Evolutionary conservation across 192 early-diverging fungal species (phyloP), one percentile per base, ranked within the genome.

Genomic region (Umbelopsis sp.): DNA sequence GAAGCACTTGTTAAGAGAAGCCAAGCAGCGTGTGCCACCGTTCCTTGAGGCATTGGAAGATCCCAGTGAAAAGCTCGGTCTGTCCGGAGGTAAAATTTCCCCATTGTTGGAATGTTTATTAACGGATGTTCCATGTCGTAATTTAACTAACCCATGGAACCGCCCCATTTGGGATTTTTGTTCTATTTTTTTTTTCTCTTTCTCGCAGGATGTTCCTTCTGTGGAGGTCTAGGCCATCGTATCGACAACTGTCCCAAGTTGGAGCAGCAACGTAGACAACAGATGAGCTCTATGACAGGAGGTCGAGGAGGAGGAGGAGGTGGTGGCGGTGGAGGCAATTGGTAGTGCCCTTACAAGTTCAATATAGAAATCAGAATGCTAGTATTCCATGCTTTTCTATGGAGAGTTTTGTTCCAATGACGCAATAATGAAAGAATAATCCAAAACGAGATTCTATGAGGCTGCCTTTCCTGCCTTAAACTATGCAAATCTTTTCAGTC

Each of bases 181-280:
- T 16, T 48, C 11, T 51, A 58, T 33, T 50, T 71, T 27, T n/a
- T n/a, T n/a, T n/a, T n/a, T n/a, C n/a, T n/a, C 48, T 67, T 72
- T 61, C 80, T 81, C 35, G 75, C 83, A 75, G 95, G 97, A 51
- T 99, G 97, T 73, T 88, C 91, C 7, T 95, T 91, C 82, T 99
- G 98, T 85, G 93, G 95, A 80, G 96, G 97, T 52, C 76, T 99
- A 30, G 96, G 95, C 30, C 96, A 98, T 81, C 87, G 94, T 75
- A 93, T 97, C 49, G 83, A 87, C 13, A 88, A 93, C 66, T 98
- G 95, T 79, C 92, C 92, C 13, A 94, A 94, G 74, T 73, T 94
- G 53, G 89, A 89, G 16, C 88, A 91, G 53, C 87, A 92, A 69
- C 87, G 87, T 48, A 90, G 80, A 64, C 69, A 73, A 48, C 79